Evolutionary conservation across 805 yeast species (phyloP).

Genomic region (Cyberlindnera nakhonratchasimensis): DNA sequence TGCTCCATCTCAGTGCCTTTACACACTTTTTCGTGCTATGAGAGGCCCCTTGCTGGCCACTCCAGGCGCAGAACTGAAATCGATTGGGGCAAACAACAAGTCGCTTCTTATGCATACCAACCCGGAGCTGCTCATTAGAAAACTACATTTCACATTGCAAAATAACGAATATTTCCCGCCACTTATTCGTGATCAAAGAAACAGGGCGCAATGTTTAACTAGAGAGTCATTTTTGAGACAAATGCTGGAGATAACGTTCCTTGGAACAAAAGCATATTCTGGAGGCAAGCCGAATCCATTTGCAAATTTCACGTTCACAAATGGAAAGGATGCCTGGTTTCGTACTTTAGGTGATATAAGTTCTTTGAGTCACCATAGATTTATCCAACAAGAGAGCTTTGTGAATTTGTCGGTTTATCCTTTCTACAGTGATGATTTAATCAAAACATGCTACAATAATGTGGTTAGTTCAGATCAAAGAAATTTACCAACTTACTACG

Average conservation of each 20-base stretch:
- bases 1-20: conserved; percentile 52
- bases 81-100: conserved; percentile 51
- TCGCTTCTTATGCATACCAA: conserved; percentile 56
- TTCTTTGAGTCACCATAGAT: conserved; percentile 25
- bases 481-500: conserved; percentile 50
- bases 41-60: conserved; percentile 58
- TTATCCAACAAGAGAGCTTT: conserved; percentile 31
- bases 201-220: conserved; percentile 30
- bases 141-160: conserved; percentile 41
- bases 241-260: conserved; percentile 48
- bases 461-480: conserved; percentile 41
- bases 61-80: conserved; percentile 45
- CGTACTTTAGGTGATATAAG: conserved; percentile 31
- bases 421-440: conserved; percentile 45
- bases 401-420: conserved; percentile 47
- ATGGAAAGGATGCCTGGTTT: conserved; percentile 28
- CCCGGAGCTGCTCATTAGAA: conserved; percentile 45
- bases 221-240: conserved; percentile 54
- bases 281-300: conserved; percentile 29
- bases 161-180: conserved; percentile 46
- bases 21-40: conserved; percentile 58
- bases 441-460: conserved; percentile 45
- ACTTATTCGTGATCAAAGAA: conserved; percentile 32
- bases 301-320: conserved; percentile 25
- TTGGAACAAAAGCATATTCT: conserved; percentile 36